Evolutionary conservation across 2,329 filamentous ascomycete species (phyloP).

Genomic region (Coniochaeta hoffmannii): DNA sequence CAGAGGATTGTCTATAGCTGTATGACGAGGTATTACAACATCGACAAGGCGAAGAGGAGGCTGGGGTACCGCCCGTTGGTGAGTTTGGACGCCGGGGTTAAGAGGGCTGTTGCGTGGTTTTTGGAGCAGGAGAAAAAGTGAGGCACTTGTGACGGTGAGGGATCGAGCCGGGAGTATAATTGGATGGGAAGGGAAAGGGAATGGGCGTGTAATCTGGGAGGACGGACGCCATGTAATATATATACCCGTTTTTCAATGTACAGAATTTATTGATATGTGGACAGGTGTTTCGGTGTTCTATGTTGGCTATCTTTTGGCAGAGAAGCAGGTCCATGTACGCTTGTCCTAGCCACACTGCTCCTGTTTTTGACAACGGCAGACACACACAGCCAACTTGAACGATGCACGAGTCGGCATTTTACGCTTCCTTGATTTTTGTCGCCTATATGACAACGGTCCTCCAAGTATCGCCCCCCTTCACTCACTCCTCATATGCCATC

Average conservation of each 20-base stretch:
- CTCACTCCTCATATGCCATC: neutral
- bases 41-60: constrained; percentile 63
- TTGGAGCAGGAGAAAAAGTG: constrained; percentile 35
- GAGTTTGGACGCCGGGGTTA: constrained; percentile 56
- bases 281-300: too few relatives aligned
- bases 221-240: neutral
- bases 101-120: constrained; percentile 46
- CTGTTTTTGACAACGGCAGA: too few relatives aligned
- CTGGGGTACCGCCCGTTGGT: constrained; percentile 65
- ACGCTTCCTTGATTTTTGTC: neutral
- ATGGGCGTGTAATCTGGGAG: constrained; percentile 1
- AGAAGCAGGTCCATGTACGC: too few relatives aligned
- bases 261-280: neutral
- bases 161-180: neutral
- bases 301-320: too few relatives aligned
- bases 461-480: neutral
- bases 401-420: too few relatives aligned
- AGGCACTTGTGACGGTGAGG: neutral
- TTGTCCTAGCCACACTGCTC: too few relatives aligned
- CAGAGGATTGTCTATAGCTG: constrained; percentile 58
- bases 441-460: neutral
- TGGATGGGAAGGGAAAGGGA: neutral
- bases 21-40: constrained; percentile 73
- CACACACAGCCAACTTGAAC: too few relatives aligned
- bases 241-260: neutral